Evolutionary conservation across 202 grass and related monocot genomes (phyloP).

Genomic region (Digitaria exilis): DNA sequence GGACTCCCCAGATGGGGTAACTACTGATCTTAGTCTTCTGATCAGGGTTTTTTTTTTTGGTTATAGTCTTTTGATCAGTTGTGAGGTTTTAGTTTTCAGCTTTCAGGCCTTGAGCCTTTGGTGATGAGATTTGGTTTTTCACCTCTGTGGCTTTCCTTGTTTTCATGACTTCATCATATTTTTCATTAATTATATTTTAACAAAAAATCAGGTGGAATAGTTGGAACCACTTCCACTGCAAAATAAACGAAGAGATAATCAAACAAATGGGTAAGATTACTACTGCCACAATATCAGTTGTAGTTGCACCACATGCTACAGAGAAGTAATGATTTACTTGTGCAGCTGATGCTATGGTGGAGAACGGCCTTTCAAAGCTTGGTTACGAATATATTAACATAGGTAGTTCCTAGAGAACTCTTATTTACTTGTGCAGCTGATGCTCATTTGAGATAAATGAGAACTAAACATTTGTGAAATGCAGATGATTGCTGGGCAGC

Average conservation of each 20-base stretch:
- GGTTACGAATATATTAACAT: constrained; percentile 24
- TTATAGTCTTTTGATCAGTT: too few species aligned
- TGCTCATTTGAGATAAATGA: not conserved
- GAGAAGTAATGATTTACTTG: not conserved
- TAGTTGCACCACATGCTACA: not conserved
- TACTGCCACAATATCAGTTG: not conserved
- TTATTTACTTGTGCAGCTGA: not conserved
- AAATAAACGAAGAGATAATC: constrained; percentile 61
- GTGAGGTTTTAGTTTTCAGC: not conserved
- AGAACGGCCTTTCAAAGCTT: constrained; percentile 17
- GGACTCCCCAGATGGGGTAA: constrained; percentile 87
- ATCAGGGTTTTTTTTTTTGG: too few species aligned
- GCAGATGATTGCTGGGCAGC: constrained; percentile 69
- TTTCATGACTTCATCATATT: not conserved
- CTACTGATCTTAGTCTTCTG: too few species aligned
- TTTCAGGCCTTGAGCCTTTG: not conserved
- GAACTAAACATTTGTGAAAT: not conserved
- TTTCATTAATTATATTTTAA: not conserved
- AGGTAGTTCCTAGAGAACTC: not conserved
- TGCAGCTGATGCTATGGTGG: constrained; percentile 31
- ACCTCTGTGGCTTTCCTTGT: not conserved
- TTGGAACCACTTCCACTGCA: constrained; percentile 67
- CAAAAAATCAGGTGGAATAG: constrained; percentile 75
- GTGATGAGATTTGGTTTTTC: not conserved
- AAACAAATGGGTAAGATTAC: constrained; percentile 56